Conservation (phyloP, 306 rosid genomes). For the Lagenaria siceraria region DNA sequence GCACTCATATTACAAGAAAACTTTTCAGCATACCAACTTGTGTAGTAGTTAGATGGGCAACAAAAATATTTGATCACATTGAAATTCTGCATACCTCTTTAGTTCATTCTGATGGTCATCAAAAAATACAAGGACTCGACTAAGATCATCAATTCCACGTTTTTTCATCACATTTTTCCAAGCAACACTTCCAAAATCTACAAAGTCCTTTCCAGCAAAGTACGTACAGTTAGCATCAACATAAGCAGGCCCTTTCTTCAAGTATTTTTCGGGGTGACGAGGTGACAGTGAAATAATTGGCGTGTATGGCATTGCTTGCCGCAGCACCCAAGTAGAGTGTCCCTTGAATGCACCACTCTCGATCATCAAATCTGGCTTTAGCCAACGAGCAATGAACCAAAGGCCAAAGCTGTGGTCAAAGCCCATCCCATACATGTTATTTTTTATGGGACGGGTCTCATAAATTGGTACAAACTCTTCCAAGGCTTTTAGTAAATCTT, state of each 20-base stretch:
- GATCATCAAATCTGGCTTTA: conserved; percentile 86
- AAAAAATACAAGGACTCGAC: conserved; percentile 70
- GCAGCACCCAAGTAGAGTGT: conserved; percentile 95
- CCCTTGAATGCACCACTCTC: conserved; percentile 99
- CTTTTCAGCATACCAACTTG: conserved; percentile 10
- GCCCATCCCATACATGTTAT: conserved; percentile 93
- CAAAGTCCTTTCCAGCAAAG: conserved; percentile 86
- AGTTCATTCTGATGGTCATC: conserved; percentile 97
- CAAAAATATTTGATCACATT: conserved; percentile 6
- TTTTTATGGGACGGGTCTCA: conserved; percentile 76
- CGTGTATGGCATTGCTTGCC: conserved; percentile 85
- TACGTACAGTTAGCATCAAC: conserved; percentile 92
- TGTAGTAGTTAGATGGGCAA: background rate
- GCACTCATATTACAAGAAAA: conserved; percentile 22
- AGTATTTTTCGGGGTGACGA: conserved; percentile 92
- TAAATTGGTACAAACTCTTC: conserved; percentile 89
- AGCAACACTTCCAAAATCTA: conserved; percentile 84
- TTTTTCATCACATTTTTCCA: conserved; percentile 62
- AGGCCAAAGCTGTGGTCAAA: conserved; percentile 99
- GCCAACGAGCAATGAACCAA: conserved; percentile 87
- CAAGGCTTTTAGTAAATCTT: conserved; percentile 75
- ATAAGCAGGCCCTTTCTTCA: conserved; percentile 91
- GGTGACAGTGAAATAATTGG: conserved; percentile 76
- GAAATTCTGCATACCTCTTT: conserved; percentile 48
- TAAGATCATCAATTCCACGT: conserved; percentile 53